phyloP scores from a whole-genome alignment of 208 protist genomes.

The Herpetomonas tarakana region DNA sequence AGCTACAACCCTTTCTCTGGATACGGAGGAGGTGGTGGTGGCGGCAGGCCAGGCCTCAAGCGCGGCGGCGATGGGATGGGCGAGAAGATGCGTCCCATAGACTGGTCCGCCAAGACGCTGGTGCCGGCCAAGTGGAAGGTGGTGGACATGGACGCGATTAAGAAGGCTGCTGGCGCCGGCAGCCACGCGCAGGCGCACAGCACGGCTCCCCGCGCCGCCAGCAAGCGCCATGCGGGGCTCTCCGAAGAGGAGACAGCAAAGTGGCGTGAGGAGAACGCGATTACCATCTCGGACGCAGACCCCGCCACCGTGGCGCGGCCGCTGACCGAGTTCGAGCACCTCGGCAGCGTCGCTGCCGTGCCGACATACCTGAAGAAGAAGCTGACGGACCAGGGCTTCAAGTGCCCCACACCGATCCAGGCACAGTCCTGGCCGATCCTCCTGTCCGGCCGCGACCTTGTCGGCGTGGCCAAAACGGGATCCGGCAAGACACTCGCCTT shows the following conservation, averaged over 20 bases:
- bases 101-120: conserved; percentile 60
- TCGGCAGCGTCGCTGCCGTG: conserved; percentile 31
- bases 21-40: conserved; percentile 17
- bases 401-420: conserved; percentile 85
- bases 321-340: conserved; percentile 62
- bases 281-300: conserved; percentile 62
- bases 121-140: conserved; percentile 78
- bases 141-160: conserved; percentile 61
- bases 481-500: conserved; percentile 95
- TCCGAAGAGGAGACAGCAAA: conserved; percentile 47
- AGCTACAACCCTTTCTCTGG: conserved; percentile 84
- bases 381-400: conserved; percentile 77
- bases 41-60: conserved; percentile 4
- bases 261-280: conserved; percentile 62
- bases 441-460: conserved; percentile 79
- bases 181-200: neutral
- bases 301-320: conserved; percentile 47
- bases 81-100: conserved; percentile 55
- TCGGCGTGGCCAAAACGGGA: conserved; percentile 93
- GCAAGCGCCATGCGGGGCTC: conserved; percentile 15
- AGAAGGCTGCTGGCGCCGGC: conserved; percentile 36
- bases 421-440: conserved; percentile 81
- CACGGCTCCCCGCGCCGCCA: too few relatives aligned
- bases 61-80: conserved; percentile 19
- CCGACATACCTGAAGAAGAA: conserved; percentile 75